A percentile compares a stretch with the other conserved stretches of the same genome.
These are phyloP conservation scores for Fusarium sp. DNA, from an alignment of 2,329 filamentous ascomycete genomes.

Conservation along the genomic window DNA sequence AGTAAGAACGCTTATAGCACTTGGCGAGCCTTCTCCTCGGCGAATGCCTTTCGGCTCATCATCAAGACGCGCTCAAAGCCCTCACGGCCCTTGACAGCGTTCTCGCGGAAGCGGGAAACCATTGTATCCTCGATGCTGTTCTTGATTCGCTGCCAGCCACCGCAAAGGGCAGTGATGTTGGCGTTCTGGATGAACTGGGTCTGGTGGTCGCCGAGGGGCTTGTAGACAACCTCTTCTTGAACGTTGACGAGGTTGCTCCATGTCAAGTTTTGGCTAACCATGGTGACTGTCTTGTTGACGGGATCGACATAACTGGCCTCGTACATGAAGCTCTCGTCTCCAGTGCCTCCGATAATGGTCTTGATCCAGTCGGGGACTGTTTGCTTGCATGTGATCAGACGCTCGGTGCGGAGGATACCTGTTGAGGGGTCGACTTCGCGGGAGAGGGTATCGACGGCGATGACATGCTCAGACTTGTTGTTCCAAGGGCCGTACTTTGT, in stretches of 20 bases:
- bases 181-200: slow-evolving; percentile 92
- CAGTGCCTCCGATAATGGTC: slow-evolving; percentile 76
- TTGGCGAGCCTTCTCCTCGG: slow-evolving; percentile 80
- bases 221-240: slow-evolving; percentile 91
- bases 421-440: slow-evolving; percentile 69
- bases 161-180: slow-evolving; percentile 91
- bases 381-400: slow-evolving; percentile 71
- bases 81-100: slow-evolving; percentile 88
- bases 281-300: slow-evolving; percentile 84
- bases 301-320: slow-evolving; percentile 97
- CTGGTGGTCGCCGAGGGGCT: slow-evolving; percentile 66
- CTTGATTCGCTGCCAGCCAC: slow-evolving; percentile 97
- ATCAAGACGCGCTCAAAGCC: slow-evolving; percentile 95
- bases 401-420: slow-evolving; percentile 70
- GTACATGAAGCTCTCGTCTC: slow-evolving; percentile 88
- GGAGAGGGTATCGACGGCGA: slow-evolving; percentile 91
- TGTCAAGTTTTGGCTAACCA: slow-evolving; percentile 96
- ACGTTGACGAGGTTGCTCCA: slow-evolving; percentile 91
- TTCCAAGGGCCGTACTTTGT: slow-evolving; percentile 99
- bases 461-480: slow-evolving; percentile 95
- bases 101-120: slow-evolving; percentile 89
- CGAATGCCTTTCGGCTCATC: slow-evolving; percentile 91
- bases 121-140: slow-evolving; percentile 95
- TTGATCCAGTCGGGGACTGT: slow-evolving; percentile 82
- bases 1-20: slow-evolving; percentile 30